Conservation (phyloP, 2,329 filamentous ascomycete species). For the Beauveria brongniartii region DNA sequence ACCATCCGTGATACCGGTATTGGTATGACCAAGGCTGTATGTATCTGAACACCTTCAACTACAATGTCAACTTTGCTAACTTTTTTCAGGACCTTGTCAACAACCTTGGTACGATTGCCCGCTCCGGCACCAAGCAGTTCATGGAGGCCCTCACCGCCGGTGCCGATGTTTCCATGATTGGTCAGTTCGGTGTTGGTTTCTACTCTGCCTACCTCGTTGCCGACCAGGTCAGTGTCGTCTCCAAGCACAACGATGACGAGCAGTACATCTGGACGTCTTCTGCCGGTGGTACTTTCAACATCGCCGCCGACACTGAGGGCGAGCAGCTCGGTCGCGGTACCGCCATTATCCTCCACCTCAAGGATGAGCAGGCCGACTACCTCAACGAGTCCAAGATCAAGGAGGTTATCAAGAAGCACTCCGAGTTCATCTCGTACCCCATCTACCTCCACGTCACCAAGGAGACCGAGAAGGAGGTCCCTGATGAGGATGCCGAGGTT, state of each 20-base stretch:
- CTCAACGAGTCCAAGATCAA: conserved; percentile 98
- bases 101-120: conserved; percentile 99
- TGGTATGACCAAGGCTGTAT: conserved; percentile 99
- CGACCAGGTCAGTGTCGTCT: conserved; percentile 89
- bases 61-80: conserved; percentile 26
- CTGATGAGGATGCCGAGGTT: conserved; percentile 80
- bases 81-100: conserved; percentile 79
- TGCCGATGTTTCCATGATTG: conserved; percentile 99
- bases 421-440: conserved; percentile 99
- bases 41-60: conserved; percentile 28
- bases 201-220: conserved; percentile 99
- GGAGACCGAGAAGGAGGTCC: conserved; percentile 98
- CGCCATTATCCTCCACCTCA: conserved; percentile 97
- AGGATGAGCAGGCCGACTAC: conserved; percentile 99
- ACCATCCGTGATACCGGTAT: conserved; percentile 98
- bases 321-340: conserved; percentile 88
- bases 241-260: conserved; percentile 99
- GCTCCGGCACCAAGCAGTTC: conserved; percentile 99
- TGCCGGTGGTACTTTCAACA: conserved; percentile 94
- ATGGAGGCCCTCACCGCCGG: conserved; percentile 98
- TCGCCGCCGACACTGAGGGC: conserved; percentile 82
- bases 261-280: conserved; percentile 99
- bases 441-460: conserved; percentile 99
- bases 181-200: conserved; percentile 99
- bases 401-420: conserved; percentile 99